These are phyloP conservation scores for Coprinellus aureogranulatus DNA, from an alignment of 768 basidiomycete species.

Conservation along the genomic window DNA sequence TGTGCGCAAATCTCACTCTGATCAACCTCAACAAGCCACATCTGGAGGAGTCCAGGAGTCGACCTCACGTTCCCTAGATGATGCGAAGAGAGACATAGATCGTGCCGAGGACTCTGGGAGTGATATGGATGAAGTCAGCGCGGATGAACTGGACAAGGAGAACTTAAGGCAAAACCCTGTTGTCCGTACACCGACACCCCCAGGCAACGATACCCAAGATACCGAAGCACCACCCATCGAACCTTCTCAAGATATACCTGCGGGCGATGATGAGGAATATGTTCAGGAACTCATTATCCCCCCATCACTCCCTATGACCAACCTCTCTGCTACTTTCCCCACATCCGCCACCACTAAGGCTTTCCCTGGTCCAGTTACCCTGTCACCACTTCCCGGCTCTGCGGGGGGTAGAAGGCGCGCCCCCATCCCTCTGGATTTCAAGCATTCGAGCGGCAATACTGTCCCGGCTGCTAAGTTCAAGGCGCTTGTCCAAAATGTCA, in stretches of 20 bases:
- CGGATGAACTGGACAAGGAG: slow-evolving; percentile 12
- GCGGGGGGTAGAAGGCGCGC: slow-evolving; percentile 53
- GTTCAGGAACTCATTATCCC: slow-evolving; percentile 27
- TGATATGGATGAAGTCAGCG: slow-evolving; percentile 8
- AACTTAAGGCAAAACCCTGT: slow-evolving; percentile 10
- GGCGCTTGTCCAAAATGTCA: slow-evolving; percentile 44
- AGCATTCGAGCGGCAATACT: slow-evolving; percentile 56
- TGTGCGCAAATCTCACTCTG: slow-evolving; percentile 14
- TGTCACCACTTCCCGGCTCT: not conserved
- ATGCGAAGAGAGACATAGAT: not conserved
- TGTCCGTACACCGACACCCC: not conserved
- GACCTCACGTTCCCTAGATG: not conserved
- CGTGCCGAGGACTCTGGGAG: slow-evolving; percentile 4
- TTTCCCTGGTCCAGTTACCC: not conserved
- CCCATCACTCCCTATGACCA: slow-evolving; percentile 19
- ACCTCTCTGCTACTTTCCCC: slow-evolving; percentile 14
- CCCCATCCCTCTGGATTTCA: slow-evolving; percentile 77
- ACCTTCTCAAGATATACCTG: slow-evolving; percentile 8
- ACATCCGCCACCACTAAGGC: not conserved
- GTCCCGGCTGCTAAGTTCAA: slow-evolving; percentile 87
- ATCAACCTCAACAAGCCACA: slow-evolving; percentile 19
- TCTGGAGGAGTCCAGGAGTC: not conserved
- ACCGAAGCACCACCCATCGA: not conserved
- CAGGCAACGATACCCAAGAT: not conserved
- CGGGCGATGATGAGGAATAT: slow-evolving; percentile 20